phyloP scores from a whole-genome alignment of 228 moss, liverwort and hornwort species.

The Sphagnum magellanicum region DNA sequence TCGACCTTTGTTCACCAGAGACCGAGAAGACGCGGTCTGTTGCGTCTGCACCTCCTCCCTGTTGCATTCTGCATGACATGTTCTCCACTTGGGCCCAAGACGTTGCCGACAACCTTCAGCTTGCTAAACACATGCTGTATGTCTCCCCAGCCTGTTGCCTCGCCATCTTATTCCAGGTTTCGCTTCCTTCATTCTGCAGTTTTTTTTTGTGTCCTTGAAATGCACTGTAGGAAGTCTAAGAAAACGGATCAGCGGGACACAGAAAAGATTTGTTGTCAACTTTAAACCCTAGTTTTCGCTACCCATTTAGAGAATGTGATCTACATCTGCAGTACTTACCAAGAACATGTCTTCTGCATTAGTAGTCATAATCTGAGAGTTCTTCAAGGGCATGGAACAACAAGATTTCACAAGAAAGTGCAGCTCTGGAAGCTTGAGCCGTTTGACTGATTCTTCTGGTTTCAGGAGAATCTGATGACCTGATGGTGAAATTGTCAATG shows the following conservation, averaged over 20 bases:
- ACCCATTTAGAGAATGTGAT: too few species aligned
- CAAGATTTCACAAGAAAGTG: too few species aligned
- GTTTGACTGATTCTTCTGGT: too few species aligned
- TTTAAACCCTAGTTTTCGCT: not conserved
- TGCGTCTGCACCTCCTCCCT: constrained; percentile 12
- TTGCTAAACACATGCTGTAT: constrained; percentile 26
- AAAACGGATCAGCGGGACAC: not conserved
- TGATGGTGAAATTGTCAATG: too few species aligned
- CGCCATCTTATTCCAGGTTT: constrained; percentile 17
- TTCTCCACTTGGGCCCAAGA: constrained; percentile 23
- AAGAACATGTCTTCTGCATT: too few species aligned
- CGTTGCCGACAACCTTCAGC: constrained; percentile 16
- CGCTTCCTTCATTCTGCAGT: not conserved
- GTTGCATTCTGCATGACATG: constrained; percentile 28
- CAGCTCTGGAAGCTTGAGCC: too few species aligned
- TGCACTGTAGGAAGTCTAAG: not conserved
- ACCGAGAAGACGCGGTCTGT: constrained; percentile 18
- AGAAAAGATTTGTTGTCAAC: not conserved
- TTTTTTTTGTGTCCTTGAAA: not conserved
- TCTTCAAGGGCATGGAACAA: too few species aligned
- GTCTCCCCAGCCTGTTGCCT: constrained; percentile 6
- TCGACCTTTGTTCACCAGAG: constrained; percentile 12
- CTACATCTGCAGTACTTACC: too few species aligned
- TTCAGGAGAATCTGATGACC: too few species aligned
- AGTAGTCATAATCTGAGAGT: too few species aligned